phyloP scores from a whole-genome alignment of 116 monocot species.

The Trichopus zeylanicus region DNA sequence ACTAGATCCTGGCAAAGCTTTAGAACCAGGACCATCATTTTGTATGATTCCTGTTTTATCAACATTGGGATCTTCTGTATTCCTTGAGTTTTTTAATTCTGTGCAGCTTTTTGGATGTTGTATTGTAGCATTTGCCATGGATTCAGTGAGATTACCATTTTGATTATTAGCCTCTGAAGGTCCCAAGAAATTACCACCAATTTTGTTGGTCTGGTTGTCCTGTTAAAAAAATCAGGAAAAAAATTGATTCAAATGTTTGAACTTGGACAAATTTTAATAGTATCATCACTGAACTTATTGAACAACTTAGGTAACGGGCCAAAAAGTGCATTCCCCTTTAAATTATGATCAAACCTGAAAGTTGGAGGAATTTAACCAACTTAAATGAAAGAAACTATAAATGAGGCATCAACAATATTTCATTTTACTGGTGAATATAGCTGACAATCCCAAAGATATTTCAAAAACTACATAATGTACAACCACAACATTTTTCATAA shows the following conservation, averaged over 20 bases:
- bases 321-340: no score
- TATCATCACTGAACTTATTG: no score
- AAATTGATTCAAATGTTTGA: not conserved
- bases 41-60: constrained; percentile 41
- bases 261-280: not conserved
- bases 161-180: constrained; percentile 29
- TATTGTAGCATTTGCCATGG: constrained; percentile 16
- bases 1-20: constrained; percentile 14
- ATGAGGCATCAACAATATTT: no score
- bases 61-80: constrained; percentile 33
- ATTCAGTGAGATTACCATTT: constrained; percentile 26
- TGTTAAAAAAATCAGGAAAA: constrained; percentile 18
- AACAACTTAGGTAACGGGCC: no score
- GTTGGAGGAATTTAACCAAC: no score
- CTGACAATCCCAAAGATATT: no score
- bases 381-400: no score
- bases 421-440: no score
- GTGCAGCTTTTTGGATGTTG: constrained; percentile 24
- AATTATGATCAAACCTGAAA: no score
- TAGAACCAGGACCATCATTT: constrained; percentile 40
- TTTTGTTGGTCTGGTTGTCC: constrained; percentile 46
- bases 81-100: constrained; percentile 29
- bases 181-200: constrained; percentile 35
- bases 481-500: no score
- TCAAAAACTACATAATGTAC: no score